Conservation (phyloP, 805 yeast species). For the Myxozyma vanderwaltii region DNA sequence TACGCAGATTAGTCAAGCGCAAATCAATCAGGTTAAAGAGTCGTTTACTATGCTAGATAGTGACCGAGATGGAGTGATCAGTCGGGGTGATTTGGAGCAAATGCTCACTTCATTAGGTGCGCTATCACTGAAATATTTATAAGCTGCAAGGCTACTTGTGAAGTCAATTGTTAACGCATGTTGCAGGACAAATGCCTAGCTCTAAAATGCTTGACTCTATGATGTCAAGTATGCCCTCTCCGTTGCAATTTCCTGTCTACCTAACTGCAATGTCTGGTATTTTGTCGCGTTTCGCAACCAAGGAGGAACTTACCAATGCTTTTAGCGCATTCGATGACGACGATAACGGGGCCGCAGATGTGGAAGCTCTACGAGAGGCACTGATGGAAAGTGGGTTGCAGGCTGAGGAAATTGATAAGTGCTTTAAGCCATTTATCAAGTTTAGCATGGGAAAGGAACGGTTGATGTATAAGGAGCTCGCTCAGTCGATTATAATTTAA, state of each 20-base stretch:
- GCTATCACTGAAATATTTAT: neutral
- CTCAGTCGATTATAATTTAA: conserved; percentile 51
- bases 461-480: conserved; percentile 65
- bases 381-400: conserved; percentile 50
- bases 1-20: conserved; percentile 53
- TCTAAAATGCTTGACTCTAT: conserved; percentile 52
- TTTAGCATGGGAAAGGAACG: conserved; percentile 57
- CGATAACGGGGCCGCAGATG: conserved; percentile 50
- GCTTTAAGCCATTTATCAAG: conserved; percentile 59
- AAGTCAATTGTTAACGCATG: neutral
- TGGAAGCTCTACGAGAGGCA: conserved; percentile 53
- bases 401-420: conserved; percentile 50
- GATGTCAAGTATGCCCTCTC: conserved; percentile 48
- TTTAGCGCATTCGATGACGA: conserved; percentile 54
- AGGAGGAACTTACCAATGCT: conserved; percentile 58
- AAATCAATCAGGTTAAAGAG: conserved; percentile 66
- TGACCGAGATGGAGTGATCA: conserved; percentile 65
- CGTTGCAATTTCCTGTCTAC: conserved; percentile 65
- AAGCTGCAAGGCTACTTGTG: neutral
- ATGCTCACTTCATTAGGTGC: conserved; percentile 56
- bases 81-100: conserved; percentile 46
- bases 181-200: conserved; percentile 44
- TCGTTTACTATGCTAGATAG: conserved; percentile 81
- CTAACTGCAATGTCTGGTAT: conserved; percentile 62
- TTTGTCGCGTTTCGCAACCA: conserved; percentile 53